These are phyloP conservation scores for Fusarium sp. DNA, from an alignment of 2,329 filamentous ascomycete genomes.

Conservation along the genomic window DNA sequence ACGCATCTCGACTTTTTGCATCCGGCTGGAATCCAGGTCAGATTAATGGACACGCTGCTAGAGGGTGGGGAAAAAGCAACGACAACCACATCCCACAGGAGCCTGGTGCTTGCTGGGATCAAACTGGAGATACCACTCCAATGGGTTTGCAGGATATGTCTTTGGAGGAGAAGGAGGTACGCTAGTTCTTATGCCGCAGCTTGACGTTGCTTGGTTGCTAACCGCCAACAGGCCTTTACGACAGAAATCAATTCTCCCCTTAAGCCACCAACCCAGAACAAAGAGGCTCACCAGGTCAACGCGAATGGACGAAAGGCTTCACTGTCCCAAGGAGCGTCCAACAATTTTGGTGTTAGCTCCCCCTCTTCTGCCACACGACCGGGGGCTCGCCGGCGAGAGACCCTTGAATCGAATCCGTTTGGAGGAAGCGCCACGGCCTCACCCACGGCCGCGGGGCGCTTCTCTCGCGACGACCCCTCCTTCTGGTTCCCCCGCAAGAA, in stretches of 20 bases:
- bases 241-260: constrained; percentile 93
- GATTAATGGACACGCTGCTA: constrained; percentile 70
- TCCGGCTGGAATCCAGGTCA: constrained; percentile 83
- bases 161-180: constrained; percentile 69
- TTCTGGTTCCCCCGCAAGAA: constrained; percentile 69
- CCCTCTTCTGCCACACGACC: constrained; percentile 79
- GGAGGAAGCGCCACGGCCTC: constrained; percentile 66
- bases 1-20: constrained; percentile 75
- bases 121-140: constrained; percentile 75
- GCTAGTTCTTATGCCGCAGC: constrained; percentile 39
- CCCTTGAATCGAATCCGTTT: constrained; percentile 75
- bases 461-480: constrained; percentile 71
- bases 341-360: constrained; percentile 77
- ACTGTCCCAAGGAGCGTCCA: constrained; percentile 76
- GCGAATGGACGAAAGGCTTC: constrained; percentile 84
- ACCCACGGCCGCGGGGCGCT: constrained; percentile 69
- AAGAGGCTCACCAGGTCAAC: constrained; percentile 68
- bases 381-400: constrained; percentile 84
- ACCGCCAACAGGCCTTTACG: constrained; percentile 74
- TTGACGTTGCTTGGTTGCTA: constrained; percentile 24
- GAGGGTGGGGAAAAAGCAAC: constrained; percentile 81
- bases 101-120: constrained; percentile 93
- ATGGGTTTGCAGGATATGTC: constrained; percentile 79
- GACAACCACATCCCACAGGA: constrained; percentile 82
- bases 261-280: constrained; percentile 85